Evolutionary conservation across 208 protist species (phyloP).

Genomic region (Trypanosoma scelopori): DNA sequence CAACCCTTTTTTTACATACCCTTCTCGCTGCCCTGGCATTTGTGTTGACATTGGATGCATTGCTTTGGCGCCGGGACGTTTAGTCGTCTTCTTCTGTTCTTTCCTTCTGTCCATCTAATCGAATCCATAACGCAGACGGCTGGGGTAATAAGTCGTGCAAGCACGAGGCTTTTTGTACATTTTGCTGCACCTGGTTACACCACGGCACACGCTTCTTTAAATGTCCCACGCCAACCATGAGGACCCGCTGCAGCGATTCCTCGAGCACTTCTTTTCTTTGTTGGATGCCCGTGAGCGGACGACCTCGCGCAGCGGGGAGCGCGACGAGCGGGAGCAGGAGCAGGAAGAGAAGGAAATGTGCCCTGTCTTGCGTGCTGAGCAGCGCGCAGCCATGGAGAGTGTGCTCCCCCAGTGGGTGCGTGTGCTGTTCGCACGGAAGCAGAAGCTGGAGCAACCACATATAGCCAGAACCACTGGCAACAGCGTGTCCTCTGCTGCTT

Average conservation of each 20-base stretch:
- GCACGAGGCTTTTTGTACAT: background rate
- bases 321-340: background rate
- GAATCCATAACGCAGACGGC: background rate
- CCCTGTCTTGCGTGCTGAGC: constrained; percentile 5
- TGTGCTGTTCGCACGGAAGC: constrained; percentile 12
- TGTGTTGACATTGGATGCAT: background rate
- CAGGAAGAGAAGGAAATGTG: background rate
- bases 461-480: background rate
- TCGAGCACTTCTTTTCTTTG: constrained; percentile 26
- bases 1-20: no score
- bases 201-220: background rate
- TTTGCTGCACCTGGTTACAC: no score
- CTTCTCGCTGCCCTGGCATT: background rate
- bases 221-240: constrained; percentile 3
- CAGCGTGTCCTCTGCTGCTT: background rate
- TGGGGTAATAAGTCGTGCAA: background rate
- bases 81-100: constrained; percentile 9
- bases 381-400: constrained; percentile 16
- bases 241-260: constrained; percentile 11
- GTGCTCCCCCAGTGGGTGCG: constrained; percentile 23
- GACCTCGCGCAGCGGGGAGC: background rate
- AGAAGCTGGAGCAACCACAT: background rate
- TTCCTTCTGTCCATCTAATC: background rate
- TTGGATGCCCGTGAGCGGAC: constrained; percentile 7
- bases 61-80: background rate